These are phyloP conservation scores for Annona squamosa DNA, from an alignment of 164 flowering plant genomes.

Conservation along the genomic window DNA sequence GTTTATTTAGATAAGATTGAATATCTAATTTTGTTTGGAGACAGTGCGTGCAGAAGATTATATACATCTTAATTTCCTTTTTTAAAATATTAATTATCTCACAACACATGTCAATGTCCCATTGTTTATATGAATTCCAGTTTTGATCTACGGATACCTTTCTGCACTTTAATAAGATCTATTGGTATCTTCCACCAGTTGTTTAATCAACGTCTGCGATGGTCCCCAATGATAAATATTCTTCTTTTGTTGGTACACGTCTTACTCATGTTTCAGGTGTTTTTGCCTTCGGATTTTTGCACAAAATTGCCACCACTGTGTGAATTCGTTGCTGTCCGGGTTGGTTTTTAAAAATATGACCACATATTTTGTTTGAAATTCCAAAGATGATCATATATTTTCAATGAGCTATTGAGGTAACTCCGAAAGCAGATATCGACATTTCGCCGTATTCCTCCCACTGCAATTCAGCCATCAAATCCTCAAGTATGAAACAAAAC, in stretches of 20 bases:
- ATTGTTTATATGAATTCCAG: not conserved
- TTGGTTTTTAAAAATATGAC: too few species aligned
- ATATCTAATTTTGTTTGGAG: not conserved
- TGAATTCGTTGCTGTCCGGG: not conserved
- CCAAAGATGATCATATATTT: too few species aligned
- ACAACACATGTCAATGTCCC: not conserved
- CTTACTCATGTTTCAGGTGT: conserved; percentile 49
- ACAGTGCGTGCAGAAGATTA: not conserved
- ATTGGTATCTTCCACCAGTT: not conserved
- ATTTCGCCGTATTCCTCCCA: too few species aligned
- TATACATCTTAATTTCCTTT: not conserved
- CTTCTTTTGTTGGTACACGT: not conserved
- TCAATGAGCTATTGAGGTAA: too few species aligned
- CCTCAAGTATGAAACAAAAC: too few species aligned
- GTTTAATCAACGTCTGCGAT: conserved; percentile 3
- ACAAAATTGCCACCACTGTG: conserved; percentile 88
- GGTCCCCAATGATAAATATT: not conserved
- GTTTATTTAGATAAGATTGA: not conserved
- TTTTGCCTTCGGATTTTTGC: conserved; percentile 92
- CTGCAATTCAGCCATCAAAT: too few species aligned
- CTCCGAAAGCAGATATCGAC: too few species aligned
- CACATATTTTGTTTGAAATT: too few species aligned
- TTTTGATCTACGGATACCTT: not conserved
- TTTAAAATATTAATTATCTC: not conserved
- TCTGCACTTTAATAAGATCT: not conserved